Conservation (phyloP, 495 filamentous ascomycete genomes). For the Aspergillus campestris region DNA sequence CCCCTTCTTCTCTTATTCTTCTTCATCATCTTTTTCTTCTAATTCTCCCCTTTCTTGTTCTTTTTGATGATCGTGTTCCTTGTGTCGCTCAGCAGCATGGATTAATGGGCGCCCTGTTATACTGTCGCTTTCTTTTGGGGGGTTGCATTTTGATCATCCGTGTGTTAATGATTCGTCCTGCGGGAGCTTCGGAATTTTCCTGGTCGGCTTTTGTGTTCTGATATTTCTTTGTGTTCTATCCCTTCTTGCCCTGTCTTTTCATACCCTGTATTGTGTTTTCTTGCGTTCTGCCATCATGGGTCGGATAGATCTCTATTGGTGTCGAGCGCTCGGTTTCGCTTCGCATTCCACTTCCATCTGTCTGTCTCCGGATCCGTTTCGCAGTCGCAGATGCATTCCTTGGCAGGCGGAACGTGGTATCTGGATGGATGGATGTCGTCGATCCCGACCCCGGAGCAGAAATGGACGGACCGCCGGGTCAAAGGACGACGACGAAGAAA, state of each 20-base stretch:
- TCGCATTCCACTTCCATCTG: neutral
- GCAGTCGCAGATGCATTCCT: too few species aligned
- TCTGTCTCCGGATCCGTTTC: too few species aligned
- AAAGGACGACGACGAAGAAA: too few species aligned
- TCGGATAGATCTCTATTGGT: too few species aligned
- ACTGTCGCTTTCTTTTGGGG: constrained; percentile 25
- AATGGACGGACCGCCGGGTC: too few species aligned
- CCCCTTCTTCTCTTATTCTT: constrained; percentile 7
- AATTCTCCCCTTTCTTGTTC: constrained; percentile 6
- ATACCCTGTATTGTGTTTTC: constrained; percentile 9
- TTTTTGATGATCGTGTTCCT: constrained; percentile 9
- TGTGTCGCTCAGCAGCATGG: constrained; percentile 23
- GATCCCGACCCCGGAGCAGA: too few species aligned
- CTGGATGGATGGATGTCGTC: too few species aligned
- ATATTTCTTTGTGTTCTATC: neutral
- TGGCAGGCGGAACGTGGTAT: too few species aligned
- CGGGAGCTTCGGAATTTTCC: constrained; percentile 19
- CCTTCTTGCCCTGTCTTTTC: constrained; percentile 2
- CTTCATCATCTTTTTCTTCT: constrained; percentile 9
- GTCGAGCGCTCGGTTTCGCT: neutral
- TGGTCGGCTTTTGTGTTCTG: constrained; percentile 8
- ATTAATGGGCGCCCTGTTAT: constrained; percentile 31
- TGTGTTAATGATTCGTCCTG: constrained; percentile 17
- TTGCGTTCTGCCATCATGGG: neutral
- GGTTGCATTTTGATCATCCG: constrained; percentile 30